Percentiles rank a stretch among this genome's conserved stretches.
These are phyloP conservation scores for Lasiodiplodia sp. DNA, from an alignment of 2,329 filamentous ascomycete species.

Conservation along the genomic window DNA sequence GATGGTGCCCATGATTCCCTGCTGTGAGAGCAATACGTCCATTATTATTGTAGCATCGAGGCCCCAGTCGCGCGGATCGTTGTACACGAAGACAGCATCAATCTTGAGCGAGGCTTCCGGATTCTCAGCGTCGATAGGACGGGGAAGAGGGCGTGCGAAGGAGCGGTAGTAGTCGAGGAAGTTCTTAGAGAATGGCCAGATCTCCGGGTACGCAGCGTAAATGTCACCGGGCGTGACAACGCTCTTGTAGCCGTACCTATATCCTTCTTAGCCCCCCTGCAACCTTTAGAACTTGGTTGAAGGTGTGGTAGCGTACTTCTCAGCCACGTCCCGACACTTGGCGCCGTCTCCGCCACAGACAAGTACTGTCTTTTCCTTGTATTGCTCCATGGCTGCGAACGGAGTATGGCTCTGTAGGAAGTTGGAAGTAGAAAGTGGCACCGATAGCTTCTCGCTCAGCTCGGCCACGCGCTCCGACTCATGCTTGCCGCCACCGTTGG, in stretches of 20 bases:
- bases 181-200: conserved; percentile 80
- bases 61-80: conserved; percentile 96
- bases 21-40: conserved; percentile 79
- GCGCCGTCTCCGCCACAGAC: conserved; percentile 57
- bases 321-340: conserved; percentile 75
- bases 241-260: conserved; percentile 75
- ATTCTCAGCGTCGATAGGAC: conserved; percentile 49
- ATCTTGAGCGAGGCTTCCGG: conserved; percentile 69
- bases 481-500: conserved; percentile 90
- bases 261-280: neutral
- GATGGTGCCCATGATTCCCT: conserved; percentile 82
- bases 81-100: conserved; percentile 91
- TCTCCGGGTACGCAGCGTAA: conserved; percentile 71
- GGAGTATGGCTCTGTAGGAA: conserved; percentile 94
- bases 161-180: conserved; percentile 67
- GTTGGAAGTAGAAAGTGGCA: conserved; percentile 70
- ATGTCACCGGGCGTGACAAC: conserved; percentile 90
- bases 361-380: conserved; percentile 61
- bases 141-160: conserved; percentile 66
- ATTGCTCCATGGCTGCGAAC: conserved; percentile 70
- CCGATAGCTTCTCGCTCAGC: conserved; percentile 69
- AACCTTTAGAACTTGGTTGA: neutral
- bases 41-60: conserved; percentile 85
- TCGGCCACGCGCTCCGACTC: conserved; percentile 77
- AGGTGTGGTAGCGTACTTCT: conserved; percentile 54